Evolutionary conservation across 345 rosid species (phyloP).

Genomic region (Barbarea vulgaris): DNA sequence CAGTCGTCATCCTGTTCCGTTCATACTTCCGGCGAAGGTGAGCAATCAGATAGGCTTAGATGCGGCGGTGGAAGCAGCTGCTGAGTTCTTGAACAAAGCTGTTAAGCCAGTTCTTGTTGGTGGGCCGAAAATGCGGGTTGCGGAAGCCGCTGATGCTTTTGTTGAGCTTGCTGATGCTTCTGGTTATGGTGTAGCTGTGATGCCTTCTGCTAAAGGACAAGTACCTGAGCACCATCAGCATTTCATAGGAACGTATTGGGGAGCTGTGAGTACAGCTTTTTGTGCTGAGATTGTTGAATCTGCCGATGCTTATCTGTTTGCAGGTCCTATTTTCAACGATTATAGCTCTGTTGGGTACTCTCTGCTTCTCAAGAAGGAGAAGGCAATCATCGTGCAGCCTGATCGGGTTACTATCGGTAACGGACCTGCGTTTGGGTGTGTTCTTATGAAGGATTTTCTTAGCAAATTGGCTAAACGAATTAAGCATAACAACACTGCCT

Average conservation of each 20-base stretch:
- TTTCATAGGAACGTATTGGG: constrained; percentile 67
- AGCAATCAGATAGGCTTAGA: constrained; percentile 51
- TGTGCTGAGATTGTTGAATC: constrained; percentile 63
- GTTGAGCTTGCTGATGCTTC: constrained; percentile 57
- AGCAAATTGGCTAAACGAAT: constrained; percentile 47
- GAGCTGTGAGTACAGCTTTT: constrained; percentile 54
- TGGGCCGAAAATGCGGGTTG: constrained; percentile 54
- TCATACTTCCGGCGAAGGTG: constrained; percentile 46
- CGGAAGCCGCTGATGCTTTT: constrained; percentile 51
- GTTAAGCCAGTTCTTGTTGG: constrained; percentile 64
- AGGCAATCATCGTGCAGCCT: constrained; percentile 56
- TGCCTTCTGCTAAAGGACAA: constrained; percentile 68
- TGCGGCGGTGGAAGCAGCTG: constrained; percentile 58
- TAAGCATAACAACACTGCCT: constrained; percentile 48
- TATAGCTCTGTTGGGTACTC: constrained; percentile 59
- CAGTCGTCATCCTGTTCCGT: constrained; percentile 50
- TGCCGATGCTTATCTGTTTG: constrained; percentile 59
- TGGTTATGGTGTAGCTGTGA: constrained; percentile 55
- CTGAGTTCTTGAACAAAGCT: constrained; percentile 58
- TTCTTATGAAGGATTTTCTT: constrained; percentile 61
- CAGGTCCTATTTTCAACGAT: constrained; percentile 65
- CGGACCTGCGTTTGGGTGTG: constrained; percentile 58
- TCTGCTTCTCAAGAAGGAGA: constrained; percentile 58
- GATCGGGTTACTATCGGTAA: constrained; percentile 59
- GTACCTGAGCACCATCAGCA: constrained; percentile 58